Percentiles rank a stretch among this genome's conserved stretches.
phyloP scores from a whole-genome alignment of 768 basidiomycete species.

The Serendipita vermifera region DNA sequence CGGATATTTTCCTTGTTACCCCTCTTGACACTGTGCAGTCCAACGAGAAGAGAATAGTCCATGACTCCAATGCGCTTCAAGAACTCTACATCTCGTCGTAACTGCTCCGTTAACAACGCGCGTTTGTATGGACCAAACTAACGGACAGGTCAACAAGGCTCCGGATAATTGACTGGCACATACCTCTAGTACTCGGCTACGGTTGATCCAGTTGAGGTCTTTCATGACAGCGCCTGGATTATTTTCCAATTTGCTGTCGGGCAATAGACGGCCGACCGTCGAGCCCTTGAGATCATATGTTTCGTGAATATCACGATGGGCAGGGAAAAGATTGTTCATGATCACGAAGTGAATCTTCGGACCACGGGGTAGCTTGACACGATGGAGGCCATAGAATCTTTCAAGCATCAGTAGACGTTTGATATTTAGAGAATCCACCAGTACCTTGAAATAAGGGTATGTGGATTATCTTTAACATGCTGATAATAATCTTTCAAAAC shows the following conservation, averaged over 20 bases:
- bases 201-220: slow-evolving; percentile 92
- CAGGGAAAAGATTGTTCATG: slow-evolving; percentile 99
- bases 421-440: neutral
- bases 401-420: neutral
- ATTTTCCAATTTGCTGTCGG: slow-evolving; percentile 62
- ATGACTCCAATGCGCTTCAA: slow-evolving; percentile 75
- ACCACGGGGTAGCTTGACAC: slow-evolving; percentile 90
- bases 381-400: slow-evolving; percentile 90
- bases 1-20: slow-evolving; percentile 89
- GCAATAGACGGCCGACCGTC: slow-evolving; percentile 75
- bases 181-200: slow-evolving; percentile 54
- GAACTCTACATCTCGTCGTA: slow-evolving; percentile 76
- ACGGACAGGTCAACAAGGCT: neutral
- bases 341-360: slow-evolving; percentile 98
- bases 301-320: slow-evolving; percentile 94
- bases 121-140: slow-evolving; percentile 86
- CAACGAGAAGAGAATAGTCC: slow-evolving; percentile 93
- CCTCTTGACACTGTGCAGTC: slow-evolving; percentile 80
- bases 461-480: slow-evolving; percentile 81
- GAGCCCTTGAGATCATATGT: slow-evolving; percentile 95
- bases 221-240: slow-evolving; percentile 88
- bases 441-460: slow-evolving; percentile 63
- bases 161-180: neutral
- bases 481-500: slow-evolving; percentile 75
- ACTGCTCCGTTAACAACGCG: slow-evolving; percentile 80